phyloP scores from a whole-genome alignment of 345 rosid species.

The Populus tremula region DNA sequence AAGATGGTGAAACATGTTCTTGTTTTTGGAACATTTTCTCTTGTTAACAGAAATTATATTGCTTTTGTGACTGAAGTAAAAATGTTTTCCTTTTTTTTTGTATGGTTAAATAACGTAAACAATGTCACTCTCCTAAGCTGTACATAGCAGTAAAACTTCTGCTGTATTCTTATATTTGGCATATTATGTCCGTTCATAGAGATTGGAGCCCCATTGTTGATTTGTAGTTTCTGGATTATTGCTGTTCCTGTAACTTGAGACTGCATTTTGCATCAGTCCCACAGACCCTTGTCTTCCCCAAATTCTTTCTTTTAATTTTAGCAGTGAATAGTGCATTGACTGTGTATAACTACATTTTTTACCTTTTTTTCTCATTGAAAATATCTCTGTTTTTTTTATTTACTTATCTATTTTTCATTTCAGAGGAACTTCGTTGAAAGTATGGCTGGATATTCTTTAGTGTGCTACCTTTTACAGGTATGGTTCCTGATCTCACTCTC shows the following conservation, averaged over 20 bases:
- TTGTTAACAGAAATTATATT: neutral
- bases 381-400: neutral
- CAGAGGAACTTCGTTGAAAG: slow-evolving; percentile 99
- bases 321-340: neutral
- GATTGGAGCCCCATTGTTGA: neutral
- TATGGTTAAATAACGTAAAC: neutral
- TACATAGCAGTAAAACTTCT: neutral
- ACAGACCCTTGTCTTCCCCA: neutral
- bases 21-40: neutral
- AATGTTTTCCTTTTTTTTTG: neutral
- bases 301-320: neutral
- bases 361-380: neutral
- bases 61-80: neutral
- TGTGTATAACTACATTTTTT: neutral
- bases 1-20: neutral
- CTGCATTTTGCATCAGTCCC: neutral
- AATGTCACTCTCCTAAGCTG: neutral
- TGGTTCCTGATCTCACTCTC: neutral
- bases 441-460: slow-evolving; percentile 99
- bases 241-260: neutral
- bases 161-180: neutral
- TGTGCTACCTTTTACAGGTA: slow-evolving; percentile 98
- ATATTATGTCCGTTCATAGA: neutral
- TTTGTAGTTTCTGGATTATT: neutral
- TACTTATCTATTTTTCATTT: slow-evolving; percentile 17